These are phyloP conservation scores for Candida taoyuanica DNA, from an alignment of 805 yeast species.

Conservation along the genomic window DNA sequence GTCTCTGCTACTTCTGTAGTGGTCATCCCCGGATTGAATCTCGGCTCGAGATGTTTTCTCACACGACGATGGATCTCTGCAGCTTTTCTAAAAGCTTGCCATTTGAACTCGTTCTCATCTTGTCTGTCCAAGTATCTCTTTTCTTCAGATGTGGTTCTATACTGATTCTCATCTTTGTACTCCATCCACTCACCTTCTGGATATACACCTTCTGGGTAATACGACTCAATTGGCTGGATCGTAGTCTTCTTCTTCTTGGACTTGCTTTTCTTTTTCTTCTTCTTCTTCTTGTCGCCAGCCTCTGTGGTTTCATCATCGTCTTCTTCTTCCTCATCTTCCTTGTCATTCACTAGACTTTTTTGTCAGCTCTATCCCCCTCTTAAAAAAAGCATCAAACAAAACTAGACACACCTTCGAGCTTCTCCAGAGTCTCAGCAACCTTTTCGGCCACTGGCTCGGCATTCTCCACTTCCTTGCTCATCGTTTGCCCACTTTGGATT, in stretches of 20 bases:
- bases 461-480: background rate
- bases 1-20: conserved; percentile 86
- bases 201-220: conserved; percentile 66
- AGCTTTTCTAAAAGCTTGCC: conserved; percentile 91
- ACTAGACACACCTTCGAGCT: conserved; percentile 11
- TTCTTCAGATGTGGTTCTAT: conserved; percentile 84
- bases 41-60: conserved; percentile 68
- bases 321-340: conserved; percentile 20
- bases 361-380: background rate
- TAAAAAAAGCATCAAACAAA: background rate
- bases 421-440: conserved; percentile 21
- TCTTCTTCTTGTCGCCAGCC: conserved; percentile 28
- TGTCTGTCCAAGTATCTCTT: conserved; percentile 69
- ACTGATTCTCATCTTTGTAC: conserved; percentile 58
- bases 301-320: conserved; percentile 30
- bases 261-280: conserved; percentile 55
- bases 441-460: background rate
- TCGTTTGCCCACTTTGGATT: no score
- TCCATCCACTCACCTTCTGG: conserved; percentile 90
- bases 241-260: conserved; percentile 50
- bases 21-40: conserved; percentile 85
- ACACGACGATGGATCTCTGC: conserved; percentile 95
- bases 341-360: conserved; percentile 2
- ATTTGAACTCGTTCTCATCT: conserved; percentile 40
- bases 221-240: conserved; percentile 56